These are phyloP conservation scores for Candida ulmi DNA, from an alignment of 805 yeast species.

Conservation along the genomic window DNA sequence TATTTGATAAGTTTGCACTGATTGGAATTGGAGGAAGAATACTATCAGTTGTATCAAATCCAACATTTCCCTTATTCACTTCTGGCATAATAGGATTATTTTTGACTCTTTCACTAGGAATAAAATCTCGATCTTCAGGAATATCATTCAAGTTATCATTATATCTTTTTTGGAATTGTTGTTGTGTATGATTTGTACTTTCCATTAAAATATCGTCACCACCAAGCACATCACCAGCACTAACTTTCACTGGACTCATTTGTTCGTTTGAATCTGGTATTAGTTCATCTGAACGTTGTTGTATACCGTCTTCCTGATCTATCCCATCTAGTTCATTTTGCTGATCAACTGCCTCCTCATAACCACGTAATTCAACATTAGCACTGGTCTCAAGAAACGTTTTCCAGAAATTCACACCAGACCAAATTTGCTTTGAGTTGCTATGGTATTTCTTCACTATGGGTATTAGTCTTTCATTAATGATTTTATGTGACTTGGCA, in stretches of 20 bases:
- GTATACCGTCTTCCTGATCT: slow-evolving; percentile 1
- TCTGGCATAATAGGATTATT: slow-evolving; percentile 25
- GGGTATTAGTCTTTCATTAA: slow-evolving; percentile 66
- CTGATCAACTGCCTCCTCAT: slow-evolving; percentile 33
- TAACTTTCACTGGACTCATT: slow-evolving; percentile 21
- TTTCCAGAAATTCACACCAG: slow-evolving; percentile 69
- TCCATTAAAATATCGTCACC: slow-evolving; percentile 15
- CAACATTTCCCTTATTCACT: slow-evolving; percentile 10
- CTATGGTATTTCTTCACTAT: slow-evolving; percentile 53
- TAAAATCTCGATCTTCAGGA: not conserved
- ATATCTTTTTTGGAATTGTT: slow-evolving; percentile 15
- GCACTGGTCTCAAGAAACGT: slow-evolving; percentile 73
- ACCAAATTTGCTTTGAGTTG: slow-evolving; percentile 57
- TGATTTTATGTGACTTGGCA: slow-evolving; percentile 58
- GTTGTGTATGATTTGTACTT: slow-evolving; percentile 16
- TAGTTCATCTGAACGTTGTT: slow-evolving; percentile 3
- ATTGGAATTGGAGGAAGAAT: slow-evolving; percentile 21
- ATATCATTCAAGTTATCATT: slow-evolving; percentile 3
- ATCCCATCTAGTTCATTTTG: slow-evolving; percentile 2
- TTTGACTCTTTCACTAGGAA: slow-evolving; percentile 1
- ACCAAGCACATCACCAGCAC: slow-evolving; percentile 6
- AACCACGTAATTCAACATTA: slow-evolving; percentile 52
- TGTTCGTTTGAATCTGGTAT: slow-evolving; percentile 20
- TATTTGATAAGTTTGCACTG: slow-evolving; percentile 18
- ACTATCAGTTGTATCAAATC: slow-evolving; percentile 24